phyloP scores from a whole-genome alignment of 495 filamentous ascomycete species.

The Neurospora sp. region DNA sequence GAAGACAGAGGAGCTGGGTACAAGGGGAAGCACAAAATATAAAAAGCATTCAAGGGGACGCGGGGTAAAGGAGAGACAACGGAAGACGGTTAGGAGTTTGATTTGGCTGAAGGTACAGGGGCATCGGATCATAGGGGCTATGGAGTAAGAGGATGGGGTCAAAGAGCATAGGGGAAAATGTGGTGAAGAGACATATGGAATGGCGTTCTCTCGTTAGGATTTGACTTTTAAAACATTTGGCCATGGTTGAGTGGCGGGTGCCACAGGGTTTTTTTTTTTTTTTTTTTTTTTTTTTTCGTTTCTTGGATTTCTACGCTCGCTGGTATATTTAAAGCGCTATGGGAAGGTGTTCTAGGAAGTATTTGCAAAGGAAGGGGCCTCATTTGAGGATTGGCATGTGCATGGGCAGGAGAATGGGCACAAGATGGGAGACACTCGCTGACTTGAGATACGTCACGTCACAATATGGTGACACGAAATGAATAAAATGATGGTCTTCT shows the following conservation, averaged over 20 bases:
- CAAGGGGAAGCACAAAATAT: background rate
- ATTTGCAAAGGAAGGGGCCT: background rate
- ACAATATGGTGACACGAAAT: background rate
- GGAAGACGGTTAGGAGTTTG: background rate
- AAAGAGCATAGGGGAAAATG: background rate
- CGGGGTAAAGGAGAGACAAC: background rate
- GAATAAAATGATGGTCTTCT: background rate
- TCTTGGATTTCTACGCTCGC: background rate
- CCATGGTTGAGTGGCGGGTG: background rate
- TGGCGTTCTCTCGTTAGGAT: background rate
- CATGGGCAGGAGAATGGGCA: background rate
- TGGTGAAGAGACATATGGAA: background rate
- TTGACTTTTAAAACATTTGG: background rate
- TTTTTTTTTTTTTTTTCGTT: background rate
- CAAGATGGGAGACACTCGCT: background rate
- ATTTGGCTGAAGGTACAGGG: background rate
- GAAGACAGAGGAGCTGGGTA: background rate
- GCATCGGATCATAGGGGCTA: background rate
- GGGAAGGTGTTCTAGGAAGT: background rate
- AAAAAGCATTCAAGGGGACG: background rate
- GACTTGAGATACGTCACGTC: background rate
- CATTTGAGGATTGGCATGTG: background rate
- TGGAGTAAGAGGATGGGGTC: background rate
- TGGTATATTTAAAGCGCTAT: background rate
- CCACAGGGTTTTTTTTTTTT: background rate